These are phyloP conservation scores for Noccaea bulbosa DNA, from an alignment of 345 rosid genomes.

Conservation along the genomic window DNA sequence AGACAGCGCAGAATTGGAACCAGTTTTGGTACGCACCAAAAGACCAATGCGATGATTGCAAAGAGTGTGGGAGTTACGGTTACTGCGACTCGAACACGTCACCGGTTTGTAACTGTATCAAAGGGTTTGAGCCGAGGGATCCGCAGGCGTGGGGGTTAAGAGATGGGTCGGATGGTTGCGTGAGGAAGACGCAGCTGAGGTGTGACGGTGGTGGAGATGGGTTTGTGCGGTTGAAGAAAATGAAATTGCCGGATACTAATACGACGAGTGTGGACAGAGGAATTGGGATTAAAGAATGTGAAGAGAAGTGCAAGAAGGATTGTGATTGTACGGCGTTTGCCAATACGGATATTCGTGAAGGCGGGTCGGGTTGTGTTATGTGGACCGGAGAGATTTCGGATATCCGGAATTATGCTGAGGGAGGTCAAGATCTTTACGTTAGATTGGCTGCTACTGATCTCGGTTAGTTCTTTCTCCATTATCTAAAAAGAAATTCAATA, in stretches of 20 bases:
- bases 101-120: constrained; percentile 71
- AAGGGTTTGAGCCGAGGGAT: constrained; percentile 66
- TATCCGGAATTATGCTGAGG: constrained; percentile 42
- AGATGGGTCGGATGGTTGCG: constrained; percentile 75
- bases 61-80: constrained; percentile 69
- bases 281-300: constrained; percentile 46
- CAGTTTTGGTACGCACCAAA: constrained; percentile 80
- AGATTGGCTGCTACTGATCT: constrained; percentile 78
- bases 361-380: constrained; percentile 55
- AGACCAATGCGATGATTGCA: constrained; percentile 76
- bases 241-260: constrained; percentile 72
- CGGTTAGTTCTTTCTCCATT: constrained; percentile 53
- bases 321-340: constrained; percentile 62
- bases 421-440: constrained; percentile 77
- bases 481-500: neutral
- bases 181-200: constrained; percentile 52
- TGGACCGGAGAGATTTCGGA: constrained; percentile 58
- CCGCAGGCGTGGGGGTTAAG: constrained; percentile 58
- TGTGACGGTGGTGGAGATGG: constrained; percentile 52
- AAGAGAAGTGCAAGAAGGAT: constrained; percentile 43
- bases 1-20: constrained; percentile 52
- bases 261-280: constrained; percentile 50
- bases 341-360: constrained; percentile 40
- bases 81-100: constrained; percentile 70
- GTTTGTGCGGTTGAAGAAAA: constrained; percentile 56